These are phyloP conservation scores for Penicillium digitatum DNA, from an alignment of 2,329 filamentous ascomycete genomes.

Conservation along the genomic window DNA sequence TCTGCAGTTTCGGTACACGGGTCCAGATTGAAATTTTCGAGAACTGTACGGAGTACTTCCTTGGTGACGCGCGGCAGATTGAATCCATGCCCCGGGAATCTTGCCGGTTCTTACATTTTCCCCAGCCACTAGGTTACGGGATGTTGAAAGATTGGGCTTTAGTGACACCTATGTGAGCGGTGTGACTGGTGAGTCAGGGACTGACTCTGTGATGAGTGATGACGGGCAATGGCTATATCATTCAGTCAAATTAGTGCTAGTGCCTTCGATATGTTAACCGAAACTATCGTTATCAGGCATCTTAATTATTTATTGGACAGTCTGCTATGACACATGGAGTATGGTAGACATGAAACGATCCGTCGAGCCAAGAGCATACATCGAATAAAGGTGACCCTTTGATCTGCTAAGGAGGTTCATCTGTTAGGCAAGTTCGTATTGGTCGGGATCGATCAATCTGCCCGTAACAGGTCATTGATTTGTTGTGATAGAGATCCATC, in stretches of 20 bases:
- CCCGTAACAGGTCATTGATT: background rate
- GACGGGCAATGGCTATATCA: constrained; percentile 22
- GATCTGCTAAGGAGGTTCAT: background rate
- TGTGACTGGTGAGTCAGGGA: constrained; percentile 67
- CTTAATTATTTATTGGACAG: background rate
- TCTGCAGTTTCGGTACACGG: constrained; percentile 63
- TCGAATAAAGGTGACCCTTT: background rate
- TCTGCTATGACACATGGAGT: background rate
- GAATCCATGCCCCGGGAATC: constrained; percentile 54
- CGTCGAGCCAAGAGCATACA: too few relatives aligned
- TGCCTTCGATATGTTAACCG: background rate
- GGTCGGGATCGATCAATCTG: background rate
- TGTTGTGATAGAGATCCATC: too few relatives aligned
- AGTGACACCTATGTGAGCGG: constrained; percentile 41
- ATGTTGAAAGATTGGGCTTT: background rate
- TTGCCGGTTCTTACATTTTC: constrained; percentile 5
- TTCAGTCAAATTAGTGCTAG: constrained; percentile 21
- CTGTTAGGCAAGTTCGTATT: too few relatives aligned
- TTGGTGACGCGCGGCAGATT: constrained; percentile 50
- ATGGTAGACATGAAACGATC: background rate
- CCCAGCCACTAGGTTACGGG: background rate
- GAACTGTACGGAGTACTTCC: constrained; percentile 60
- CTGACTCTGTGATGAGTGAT: constrained; percentile 6
- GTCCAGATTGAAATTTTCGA: constrained; percentile 65
- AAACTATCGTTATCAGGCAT: background rate